A percentile compares a stretch with the other conserved stretches of the same genome.
Evolutionary conservation across 2,329 filamentous ascomycete species (phyloP).

Genomic region (Periconia digitata): DNA sequence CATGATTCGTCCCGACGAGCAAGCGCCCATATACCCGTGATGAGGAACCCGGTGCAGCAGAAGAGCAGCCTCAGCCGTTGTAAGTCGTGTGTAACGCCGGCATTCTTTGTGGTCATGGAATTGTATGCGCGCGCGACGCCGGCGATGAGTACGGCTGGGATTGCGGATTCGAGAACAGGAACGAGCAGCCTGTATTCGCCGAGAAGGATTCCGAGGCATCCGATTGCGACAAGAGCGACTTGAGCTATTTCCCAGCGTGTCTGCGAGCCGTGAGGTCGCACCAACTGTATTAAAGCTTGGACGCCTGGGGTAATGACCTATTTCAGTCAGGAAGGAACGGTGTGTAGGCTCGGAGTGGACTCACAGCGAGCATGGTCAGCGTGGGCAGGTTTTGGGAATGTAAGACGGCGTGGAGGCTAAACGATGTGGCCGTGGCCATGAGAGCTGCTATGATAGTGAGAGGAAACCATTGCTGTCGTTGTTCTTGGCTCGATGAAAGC

Average conservation of each 20-base stretch:
- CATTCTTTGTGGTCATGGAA: constrained; percentile 10
- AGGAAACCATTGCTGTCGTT: background rate
- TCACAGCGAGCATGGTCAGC: constrained; percentile 32
- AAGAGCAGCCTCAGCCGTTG: constrained; percentile 8
- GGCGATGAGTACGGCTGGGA: constrained; percentile 23
- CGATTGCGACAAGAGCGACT: constrained; percentile 13
- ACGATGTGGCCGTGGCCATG: constrained; percentile 23
- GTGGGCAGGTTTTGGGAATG: constrained; percentile 35
- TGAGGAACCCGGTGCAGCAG: constrained; percentile 3
- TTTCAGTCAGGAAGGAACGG: background rate
- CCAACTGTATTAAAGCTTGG: constrained; percentile 15
- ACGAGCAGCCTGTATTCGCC: constrained; percentile 31
- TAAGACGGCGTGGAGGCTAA: constrained; percentile 30
- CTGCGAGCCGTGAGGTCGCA: constrained; percentile 6
- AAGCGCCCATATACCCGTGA: background rate
- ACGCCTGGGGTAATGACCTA: constrained; percentile 13
- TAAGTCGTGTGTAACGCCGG: constrained; percentile 3
- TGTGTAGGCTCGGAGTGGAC: constrained; percentile 3
- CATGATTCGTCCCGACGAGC: constrained; percentile 4
- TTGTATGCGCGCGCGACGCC: constrained; percentile 19
- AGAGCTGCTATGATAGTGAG: constrained; percentile 1
- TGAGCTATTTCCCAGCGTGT: constrained; percentile 16
- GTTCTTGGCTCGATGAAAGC: background rate
- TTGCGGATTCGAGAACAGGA: constrained; percentile 20
- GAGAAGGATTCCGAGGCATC: constrained; percentile 20